These are phyloP conservation scores for Elongisporangium prolatum DNA, from an alignment of 352 stramenopile species.

Conservation along the genomic window DNA sequence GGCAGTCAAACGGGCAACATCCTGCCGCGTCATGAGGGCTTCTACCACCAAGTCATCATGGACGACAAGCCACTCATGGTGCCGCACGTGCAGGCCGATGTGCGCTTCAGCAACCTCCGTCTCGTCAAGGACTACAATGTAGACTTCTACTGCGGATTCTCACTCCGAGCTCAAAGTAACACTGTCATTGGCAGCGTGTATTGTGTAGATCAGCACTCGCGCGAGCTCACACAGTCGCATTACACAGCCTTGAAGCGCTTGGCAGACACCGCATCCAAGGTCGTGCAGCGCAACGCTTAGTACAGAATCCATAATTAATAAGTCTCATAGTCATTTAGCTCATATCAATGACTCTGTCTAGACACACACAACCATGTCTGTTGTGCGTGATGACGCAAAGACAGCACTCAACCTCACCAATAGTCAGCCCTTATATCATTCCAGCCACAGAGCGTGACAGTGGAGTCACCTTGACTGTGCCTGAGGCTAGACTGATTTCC, in stretches of 20 bases:
- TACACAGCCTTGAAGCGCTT: conserved; percentile 48
- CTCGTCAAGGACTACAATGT: conserved; percentile 25
- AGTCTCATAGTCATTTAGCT: no score
- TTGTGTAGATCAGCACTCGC: conserved; percentile 45
- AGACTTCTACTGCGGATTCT: conserved; percentile 78
- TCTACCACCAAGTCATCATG: conserved; percentile 65
- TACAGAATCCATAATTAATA: no score
- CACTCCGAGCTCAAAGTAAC: conserved; percentile 34
- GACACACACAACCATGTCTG: no score
- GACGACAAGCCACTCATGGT: conserved; percentile 52
- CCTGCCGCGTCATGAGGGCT: conserved; percentile 43
- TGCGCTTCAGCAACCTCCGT: conserved; percentile 52
- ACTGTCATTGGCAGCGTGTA: conserved; percentile 60
- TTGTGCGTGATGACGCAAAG: no score
- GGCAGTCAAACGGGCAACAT: conserved; percentile 17
- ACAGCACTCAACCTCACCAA: no score
- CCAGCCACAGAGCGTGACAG: neutral
- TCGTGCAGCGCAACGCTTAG: conserved; percentile 20
- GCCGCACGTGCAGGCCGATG: conserved; percentile 49
- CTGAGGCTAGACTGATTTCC: neutral
- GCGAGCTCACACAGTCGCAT: conserved; percentile 46
- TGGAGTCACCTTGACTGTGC: neutral
- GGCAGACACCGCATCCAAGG: conserved; percentile 43
- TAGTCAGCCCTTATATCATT: no score
- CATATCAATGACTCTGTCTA: no score